A percentile compares a stretch with the other conserved stretches of the same genome.
These are phyloP conservation scores for Salmacisia buchloeana DNA, from an alignment of 1,284 basidiomycete species.

Conservation along the genomic window DNA sequence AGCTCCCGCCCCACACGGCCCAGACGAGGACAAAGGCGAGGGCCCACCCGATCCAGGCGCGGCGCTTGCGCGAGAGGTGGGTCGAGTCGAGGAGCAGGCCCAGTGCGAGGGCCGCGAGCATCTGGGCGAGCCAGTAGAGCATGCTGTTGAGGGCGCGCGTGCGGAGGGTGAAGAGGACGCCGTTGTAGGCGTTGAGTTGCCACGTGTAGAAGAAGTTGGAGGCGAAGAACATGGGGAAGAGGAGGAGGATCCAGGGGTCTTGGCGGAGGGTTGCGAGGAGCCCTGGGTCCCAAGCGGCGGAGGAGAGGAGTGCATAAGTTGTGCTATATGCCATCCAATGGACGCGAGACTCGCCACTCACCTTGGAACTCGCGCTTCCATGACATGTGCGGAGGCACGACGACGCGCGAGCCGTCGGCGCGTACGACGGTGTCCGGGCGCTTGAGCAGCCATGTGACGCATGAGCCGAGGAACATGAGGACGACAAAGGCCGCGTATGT, in stretches of 20 bases:
- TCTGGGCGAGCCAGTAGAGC: slow-evolving; percentile 52
- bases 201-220: slow-evolving; percentile 45
- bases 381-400: slow-evolving; percentile 27
- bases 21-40: slow-evolving; percentile 32
- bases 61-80: slow-evolving; percentile 23
- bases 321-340: neutral
- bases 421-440: slow-evolving; percentile 31
- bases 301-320: neutral
- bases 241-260: slow-evolving; percentile 36
- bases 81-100: slow-evolving; percentile 35
- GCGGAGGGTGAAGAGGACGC: slow-evolving; percentile 33
- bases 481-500: slow-evolving; percentile 36
- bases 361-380: slow-evolving; percentile 33
- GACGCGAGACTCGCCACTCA: neutral
- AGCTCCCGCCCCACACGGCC: slow-evolving; percentile 42
- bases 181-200: slow-evolving; percentile 25
- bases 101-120: slow-evolving; percentile 34
- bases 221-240: slow-evolving; percentile 39
- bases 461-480: slow-evolving; percentile 32
- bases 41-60: slow-evolving; percentile 39
- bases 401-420: slow-evolving; percentile 31
- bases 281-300: slow-evolving; percentile 8
- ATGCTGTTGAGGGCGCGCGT: slow-evolving; percentile 52
- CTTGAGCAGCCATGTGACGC: slow-evolving; percentile 23
- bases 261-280: slow-evolving; percentile 26